Percentiles rank a stretch among this genome's conserved stretches.
Conservation (phyloP, 306 rosid genomes). For the Urtica urens region DNA sequence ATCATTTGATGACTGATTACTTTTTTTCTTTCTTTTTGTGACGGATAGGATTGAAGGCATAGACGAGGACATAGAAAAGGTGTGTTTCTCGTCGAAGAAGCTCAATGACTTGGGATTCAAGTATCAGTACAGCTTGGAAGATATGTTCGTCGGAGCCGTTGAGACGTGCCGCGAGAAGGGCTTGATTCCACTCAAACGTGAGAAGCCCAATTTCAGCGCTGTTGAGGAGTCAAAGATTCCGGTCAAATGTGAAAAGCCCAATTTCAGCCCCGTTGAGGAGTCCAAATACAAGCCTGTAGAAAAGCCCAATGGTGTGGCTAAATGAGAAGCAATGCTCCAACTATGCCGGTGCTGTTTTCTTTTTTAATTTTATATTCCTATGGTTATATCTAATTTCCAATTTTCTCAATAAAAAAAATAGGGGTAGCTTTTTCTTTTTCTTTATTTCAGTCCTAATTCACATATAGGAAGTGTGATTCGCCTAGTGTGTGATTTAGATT, state of each 20-base stretch:
- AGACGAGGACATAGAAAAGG: conserved; percentile 37
- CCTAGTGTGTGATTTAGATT: no score
- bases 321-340: background rate
- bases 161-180: conserved; percentile 49
- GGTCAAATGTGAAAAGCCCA: background rate
- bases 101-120: conserved; percentile 50
- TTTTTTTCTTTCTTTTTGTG: background rate
- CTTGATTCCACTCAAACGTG: background rate
- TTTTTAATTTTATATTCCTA: background rate
- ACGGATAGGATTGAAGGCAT: conserved; percentile 43
- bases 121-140: conserved; percentile 57
- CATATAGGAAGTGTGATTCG: no score
- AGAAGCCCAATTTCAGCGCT: no score
- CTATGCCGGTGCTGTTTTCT: no score
- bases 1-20: no score
- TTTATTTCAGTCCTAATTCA: background rate
- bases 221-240: background rate
- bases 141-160: conserved; percentile 56
- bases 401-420: background rate
- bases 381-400: background rate
- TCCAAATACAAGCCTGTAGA: background rate
- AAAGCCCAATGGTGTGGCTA: background rate
- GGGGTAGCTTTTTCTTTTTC: background rate
- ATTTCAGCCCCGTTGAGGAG: background rate
- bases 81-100: conserved; percentile 50